Base-by-base conservation (phyloP, 495 filamentous ascomycete species). In the Baudoinia panamericana region DNA sequence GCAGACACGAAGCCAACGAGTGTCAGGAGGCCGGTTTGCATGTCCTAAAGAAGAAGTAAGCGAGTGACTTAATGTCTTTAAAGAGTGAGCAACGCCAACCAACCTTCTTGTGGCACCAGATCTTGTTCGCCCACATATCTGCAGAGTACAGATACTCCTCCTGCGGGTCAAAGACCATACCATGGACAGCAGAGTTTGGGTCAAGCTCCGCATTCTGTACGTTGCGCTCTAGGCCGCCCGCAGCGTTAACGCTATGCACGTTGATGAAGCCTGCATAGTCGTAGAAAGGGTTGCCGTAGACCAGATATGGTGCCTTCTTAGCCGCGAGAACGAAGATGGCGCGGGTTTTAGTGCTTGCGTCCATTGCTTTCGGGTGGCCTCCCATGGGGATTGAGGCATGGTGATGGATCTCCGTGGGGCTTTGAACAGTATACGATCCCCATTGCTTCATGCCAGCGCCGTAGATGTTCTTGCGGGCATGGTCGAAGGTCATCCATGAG, bases 211-310 rank as follows among this genome's bases (percentile, higher is more conserved):
- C 86, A 59, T 86, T 83, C 50, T 90, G 83, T 36, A 86, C 64
- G 58, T 82, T 82, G 52, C 65, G 57, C 12, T 71, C 67, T 17
- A 90, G 70, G 13, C 56, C 59, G 22, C 83, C 82, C 4, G 72
- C 61, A 17, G 58, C 25, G 38, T 73, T 71, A 23, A 80, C 75
- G 16, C 75, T 75, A 60, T 85, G 86, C 54, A 84, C 73, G 52
- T 84, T 82, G 30, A 82, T 80, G 56, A 68, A 80, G 31, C 80
- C 81, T 33, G 82, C 83, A 58, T 85, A 65, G 19, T 82, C 75
- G 66, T 90, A 90, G 64, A 90, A 90, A 26, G 83, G 82, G 59
- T 86, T 86, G 51, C 76, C 76, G 58, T 90, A 90, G 31, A 90
- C 82, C 46, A 71, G 71, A 61, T 79, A 84, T 4, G 83, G 83